These are phyloP conservation scores for Neurospora tetrasperma DNA, from an alignment of 495 filamentous ascomycete genomes.

Conservation along the genomic window DNA sequence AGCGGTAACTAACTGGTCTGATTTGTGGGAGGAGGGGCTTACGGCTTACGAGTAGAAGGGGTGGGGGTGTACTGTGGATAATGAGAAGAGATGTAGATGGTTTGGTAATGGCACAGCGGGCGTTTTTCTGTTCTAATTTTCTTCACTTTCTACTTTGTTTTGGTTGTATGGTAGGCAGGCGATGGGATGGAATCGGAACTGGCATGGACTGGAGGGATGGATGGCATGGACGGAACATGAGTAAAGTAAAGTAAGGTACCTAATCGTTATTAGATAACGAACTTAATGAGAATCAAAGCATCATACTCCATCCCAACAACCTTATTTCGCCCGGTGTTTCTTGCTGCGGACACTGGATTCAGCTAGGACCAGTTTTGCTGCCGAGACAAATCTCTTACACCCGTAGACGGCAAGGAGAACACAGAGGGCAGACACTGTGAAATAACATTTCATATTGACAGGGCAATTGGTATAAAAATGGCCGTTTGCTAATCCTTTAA, in stretches of 20 bases:
- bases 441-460: not conserved
- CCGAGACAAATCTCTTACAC: not conserved
- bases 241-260: not conserved
- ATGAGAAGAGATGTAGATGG: not conserved
- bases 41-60: not conserved
- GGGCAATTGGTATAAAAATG: not conserved
- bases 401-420: not conserved
- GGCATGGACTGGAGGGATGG: not conserved
- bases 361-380: not conserved
- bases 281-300: not conserved
- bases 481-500: not conserved
- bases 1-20: constrained; percentile 11
- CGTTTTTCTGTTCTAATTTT: not conserved
- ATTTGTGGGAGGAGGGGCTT: not conserved
- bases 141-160: not conserved
- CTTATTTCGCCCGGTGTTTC: not conserved
- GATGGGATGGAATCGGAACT: not conserved
- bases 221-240: not conserved
- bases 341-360: not conserved
- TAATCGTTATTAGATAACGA: not conserved
- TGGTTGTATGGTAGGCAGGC: not conserved
- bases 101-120: not conserved
- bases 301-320: not conserved
- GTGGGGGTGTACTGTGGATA: not conserved
- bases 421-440: not conserved